Conservation (phyloP, 2,329 filamentous ascomycete species). For the Diaporthe capsici region DNA sequence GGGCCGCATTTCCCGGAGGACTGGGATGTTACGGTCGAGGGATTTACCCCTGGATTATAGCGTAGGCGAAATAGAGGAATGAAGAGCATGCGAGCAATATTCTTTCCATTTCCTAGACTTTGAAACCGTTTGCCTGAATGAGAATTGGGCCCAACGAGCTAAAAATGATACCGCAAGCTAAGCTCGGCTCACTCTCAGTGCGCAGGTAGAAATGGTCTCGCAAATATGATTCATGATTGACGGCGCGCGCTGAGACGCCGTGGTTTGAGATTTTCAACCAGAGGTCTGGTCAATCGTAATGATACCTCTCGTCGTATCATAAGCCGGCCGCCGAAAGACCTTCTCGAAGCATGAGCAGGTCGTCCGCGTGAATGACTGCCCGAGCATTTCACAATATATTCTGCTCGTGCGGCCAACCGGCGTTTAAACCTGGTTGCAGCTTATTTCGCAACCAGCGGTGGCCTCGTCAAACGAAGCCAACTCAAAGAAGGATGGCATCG, state of each 20-base stretch:
- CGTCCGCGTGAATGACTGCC: conserved; percentile 42
- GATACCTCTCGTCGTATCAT: conserved; percentile 42
- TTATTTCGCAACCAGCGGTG: conserved; percentile 38
- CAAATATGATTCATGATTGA: neutral
- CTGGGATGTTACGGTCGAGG: conserved; percentile 64
- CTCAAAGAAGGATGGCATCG: conserved; percentile 76
- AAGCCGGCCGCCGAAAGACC: conserved; percentile 40
- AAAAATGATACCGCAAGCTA: neutral
- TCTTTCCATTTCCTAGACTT: neutral
- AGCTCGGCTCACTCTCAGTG: neutral
- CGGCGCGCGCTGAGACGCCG: conserved; percentile 23
- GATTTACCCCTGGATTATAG: conserved; percentile 58
- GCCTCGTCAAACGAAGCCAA: conserved; percentile 24
- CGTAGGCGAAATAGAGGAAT: neutral
- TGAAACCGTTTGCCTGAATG: neutral
- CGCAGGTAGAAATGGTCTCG: neutral
- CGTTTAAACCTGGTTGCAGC: conserved; percentile 15
- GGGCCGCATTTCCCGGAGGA: conserved; percentile 61
- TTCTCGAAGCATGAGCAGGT: neutral
- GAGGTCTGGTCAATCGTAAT: conserved; percentile 25
- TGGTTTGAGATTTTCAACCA: conserved; percentile 23
- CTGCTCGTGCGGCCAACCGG: conserved; percentile 52
- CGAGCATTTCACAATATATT: conserved; percentile 67
- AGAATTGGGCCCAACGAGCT: neutral
- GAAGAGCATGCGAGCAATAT: neutral